Percentiles rank a stretch among this genome's conserved stretches.
Evolutionary conservation across 371 early-diverging fungal genomes (phyloP).

Genomic region (Syncephalastrum monosporum): DNA sequence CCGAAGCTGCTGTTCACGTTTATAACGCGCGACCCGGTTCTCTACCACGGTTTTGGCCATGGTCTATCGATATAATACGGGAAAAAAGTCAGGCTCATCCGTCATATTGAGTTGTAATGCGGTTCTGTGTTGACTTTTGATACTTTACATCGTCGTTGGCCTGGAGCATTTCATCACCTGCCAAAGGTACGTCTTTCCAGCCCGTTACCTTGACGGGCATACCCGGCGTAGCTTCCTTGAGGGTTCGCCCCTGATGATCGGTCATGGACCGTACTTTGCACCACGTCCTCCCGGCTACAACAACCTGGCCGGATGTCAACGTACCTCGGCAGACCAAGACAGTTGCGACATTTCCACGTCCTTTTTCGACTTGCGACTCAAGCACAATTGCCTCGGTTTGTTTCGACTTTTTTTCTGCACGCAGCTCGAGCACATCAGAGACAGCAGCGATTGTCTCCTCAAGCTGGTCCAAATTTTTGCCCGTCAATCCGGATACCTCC

Average conservation of each 20-base stretch:
- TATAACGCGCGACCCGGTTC: slow-evolving; percentile 61
- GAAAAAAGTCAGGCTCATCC: no score
- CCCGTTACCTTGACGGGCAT: slow-evolving; percentile 88
- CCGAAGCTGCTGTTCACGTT: slow-evolving; percentile 61
- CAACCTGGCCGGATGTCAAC: slow-evolving; percentile 67
- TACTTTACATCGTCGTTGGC: slow-evolving; percentile 62
- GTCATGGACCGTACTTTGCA: slow-evolving; percentile 86
- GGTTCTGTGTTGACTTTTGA: neutral
- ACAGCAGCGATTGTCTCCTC: slow-evolving; percentile 86
- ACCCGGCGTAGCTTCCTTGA: slow-evolving; percentile 85
- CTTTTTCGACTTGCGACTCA: slow-evolving; percentile 87
- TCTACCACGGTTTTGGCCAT: slow-evolving; percentile 78
- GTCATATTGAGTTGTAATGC: neutral
- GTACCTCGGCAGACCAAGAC: slow-evolving; percentile 88
- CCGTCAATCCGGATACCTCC: slow-evolving; percentile 86
- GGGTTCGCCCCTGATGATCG: slow-evolving; percentile 70
- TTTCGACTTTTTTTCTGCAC: slow-evolving; percentile 72
- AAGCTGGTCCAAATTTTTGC: slow-evolving; percentile 81
- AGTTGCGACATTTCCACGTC: slow-evolving; percentile 84
- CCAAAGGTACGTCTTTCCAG: slow-evolving; percentile 90
- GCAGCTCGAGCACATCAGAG: slow-evolving; percentile 83
- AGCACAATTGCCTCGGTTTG: slow-evolving; percentile 82
- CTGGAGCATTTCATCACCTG: slow-evolving; percentile 87
- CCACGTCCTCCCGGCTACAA: slow-evolving; percentile 87
- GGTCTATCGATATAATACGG: slow-evolving; percentile 41